Conservation (phyloP, 345 rosid genomes). For the Salix arbutifolia region DNA sequence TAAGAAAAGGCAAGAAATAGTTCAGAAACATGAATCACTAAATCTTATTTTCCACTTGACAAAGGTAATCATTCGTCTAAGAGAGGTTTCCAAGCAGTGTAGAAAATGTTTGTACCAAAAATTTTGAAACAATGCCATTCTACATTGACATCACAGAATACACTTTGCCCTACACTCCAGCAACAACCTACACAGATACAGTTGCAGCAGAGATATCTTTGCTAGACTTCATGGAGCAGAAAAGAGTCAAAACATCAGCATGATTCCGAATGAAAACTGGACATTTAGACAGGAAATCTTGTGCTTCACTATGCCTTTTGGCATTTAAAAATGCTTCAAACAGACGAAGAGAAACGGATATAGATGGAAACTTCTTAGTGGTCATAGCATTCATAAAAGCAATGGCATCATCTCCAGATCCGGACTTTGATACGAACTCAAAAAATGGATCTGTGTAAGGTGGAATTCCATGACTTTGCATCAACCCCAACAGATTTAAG, state of each 20-base stretch:
- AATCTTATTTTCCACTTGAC: conserved; percentile 19
- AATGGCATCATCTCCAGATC: conserved; percentile 59
- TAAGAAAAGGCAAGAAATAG: neutral
- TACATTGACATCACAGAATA: conserved; percentile 7
- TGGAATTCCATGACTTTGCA: conserved; percentile 75
- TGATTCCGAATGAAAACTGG: conserved; percentile 62
- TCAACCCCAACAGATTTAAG: conserved; percentile 50
- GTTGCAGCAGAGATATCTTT: conserved; percentile 22
- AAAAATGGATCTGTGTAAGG: conserved; percentile 69
- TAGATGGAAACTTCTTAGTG: conserved; percentile 63
- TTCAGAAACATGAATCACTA: neutral
- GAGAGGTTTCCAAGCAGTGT: conserved; percentile 8
- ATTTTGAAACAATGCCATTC: conserved; percentile 16
- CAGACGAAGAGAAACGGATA: conserved; percentile 50
- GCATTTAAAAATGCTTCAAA: conserved; percentile 65
- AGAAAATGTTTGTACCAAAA: conserved; percentile 13
- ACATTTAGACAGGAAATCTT: conserved; percentile 64
- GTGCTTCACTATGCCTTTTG: conserved; percentile 62
- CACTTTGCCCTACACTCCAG: neutral
- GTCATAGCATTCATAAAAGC: conserved; percentile 62
- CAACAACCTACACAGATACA: conserved; percentile 27
- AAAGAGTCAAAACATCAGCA: conserved; percentile 79
- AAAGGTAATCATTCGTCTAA: conserved; percentile 3
- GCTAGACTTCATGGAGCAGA: conserved; percentile 25
- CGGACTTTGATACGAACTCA: conserved; percentile 59